Evolutionary conservation across 495 filamentous ascomycete genomes (phyloP).

Genomic region (Penicillium pancosmium): DNA sequence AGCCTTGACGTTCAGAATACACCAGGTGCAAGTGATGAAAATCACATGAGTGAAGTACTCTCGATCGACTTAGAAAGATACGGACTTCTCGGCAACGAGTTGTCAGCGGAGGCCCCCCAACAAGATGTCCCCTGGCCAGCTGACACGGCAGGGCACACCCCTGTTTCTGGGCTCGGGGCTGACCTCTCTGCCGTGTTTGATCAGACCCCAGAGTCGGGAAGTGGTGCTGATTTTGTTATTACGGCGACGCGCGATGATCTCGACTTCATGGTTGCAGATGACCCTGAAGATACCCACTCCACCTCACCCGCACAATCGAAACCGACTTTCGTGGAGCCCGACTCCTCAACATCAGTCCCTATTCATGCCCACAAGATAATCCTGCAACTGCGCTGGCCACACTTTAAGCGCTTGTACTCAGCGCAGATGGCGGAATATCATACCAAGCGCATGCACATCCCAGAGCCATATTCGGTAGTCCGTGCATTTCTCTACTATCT

Average conservation of each 20-base stretch:
- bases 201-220: constrained; percentile 72
- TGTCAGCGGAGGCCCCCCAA: constrained; percentile 61
- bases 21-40: constrained; percentile 65
- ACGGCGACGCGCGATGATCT: constrained; percentile 75
- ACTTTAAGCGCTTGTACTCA: constrained; percentile 87
- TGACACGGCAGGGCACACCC: constrained; percentile 48
- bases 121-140: constrained; percentile 55
- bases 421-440: constrained; percentile 97
- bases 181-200: constrained; percentile 88
- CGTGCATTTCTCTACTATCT: constrained; percentile 94
- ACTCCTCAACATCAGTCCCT: constrained; percentile 71
- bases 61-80: constrained; percentile 86
- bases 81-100: constrained; percentile 81
- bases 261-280: constrained; percentile 55
- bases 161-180: constrained; percentile 67
- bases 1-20: constrained; percentile 63
- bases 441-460: constrained; percentile 94
- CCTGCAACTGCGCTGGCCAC: constrained; percentile 91
- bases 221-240: constrained; percentile 82
- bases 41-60: constrained; percentile 91
- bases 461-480: constrained; percentile 92
- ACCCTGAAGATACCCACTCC: constrained; percentile 48
- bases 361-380: constrained; percentile 93
- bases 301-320: constrained; percentile 41
- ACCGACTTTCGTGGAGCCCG: constrained; percentile 63